Base-by-base conservation (phyloP, 148 eudicot species). In the Beta vulgaris region DNA sequence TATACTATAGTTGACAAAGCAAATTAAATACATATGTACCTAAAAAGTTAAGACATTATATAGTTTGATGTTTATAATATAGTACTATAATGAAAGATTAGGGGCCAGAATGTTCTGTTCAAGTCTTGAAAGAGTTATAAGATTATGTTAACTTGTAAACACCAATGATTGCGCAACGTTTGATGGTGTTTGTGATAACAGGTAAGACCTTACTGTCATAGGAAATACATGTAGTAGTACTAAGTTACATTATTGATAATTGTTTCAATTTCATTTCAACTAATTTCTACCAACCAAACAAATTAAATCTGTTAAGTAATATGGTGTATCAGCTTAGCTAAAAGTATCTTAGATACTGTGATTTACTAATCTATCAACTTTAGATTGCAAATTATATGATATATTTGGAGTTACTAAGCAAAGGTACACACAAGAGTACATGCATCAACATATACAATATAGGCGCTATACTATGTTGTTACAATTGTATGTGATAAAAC, bases 111-210 rank as follows among this genome's bases (percentile, higher is more conserved):
- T 74, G 68, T 68, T 73, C 69, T 62, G 1, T 66, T 78, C 8
- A 35, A 65, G 26, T 18, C 21, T 37, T 66, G 1, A 66, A 53
- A 8, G 13, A 35, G 7, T 62, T 34, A 21, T 62, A 35, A n/a
- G 49, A 39, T 66, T 42, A 43, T 26, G 70, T 28, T 44, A 51
- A 65, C 31, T 10, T 65, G 70, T 53, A 64, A 7, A 14, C 32
- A 32, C 73, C 82, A 46, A 79, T 73, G 69, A 79, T 79, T 79
- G 72, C 48, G 66, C 72, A 73, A 37, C 46, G 35, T 53, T 70
- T 55, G 25, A 64, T 60, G 72, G 78, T 51, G 81, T 64, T 61
- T 53, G 42, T 69, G 26, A 31, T 76, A 55, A 83, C 78, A 73
- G 75, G 19, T 69, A 73, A 68, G 37, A 62, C 68, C 64, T 72